These are phyloP conservation scores for Albizia julibrissin DNA, from an alignment of 306 rosid species.

Conservation along the genomic window DNA sequence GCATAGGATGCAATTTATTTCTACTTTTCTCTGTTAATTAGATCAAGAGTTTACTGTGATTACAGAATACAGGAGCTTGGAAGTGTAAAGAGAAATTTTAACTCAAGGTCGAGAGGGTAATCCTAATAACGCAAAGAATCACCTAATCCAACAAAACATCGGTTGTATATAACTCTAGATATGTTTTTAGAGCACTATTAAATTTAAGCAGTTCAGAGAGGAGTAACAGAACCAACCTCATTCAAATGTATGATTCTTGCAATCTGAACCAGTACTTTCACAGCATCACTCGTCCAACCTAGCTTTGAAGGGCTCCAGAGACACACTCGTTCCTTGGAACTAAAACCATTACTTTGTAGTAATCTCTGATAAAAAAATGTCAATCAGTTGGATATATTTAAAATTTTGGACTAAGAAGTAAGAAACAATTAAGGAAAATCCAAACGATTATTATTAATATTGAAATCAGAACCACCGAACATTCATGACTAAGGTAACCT, in stretches of 20 bases:
- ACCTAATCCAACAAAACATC: conserved; percentile 10
- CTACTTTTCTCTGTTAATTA: conserved; percentile 19
- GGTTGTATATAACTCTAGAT: neutral
- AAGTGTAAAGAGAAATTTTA: neutral
- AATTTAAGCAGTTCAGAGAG: conserved; percentile 23
- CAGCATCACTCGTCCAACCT: conserved; percentile 41
- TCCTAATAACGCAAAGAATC: neutral
- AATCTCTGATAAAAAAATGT: conserved; percentile 52
- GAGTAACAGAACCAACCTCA: conserved; percentile 61
- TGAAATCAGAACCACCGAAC: conserved; percentile 4
- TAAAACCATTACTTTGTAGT: conserved; percentile 59
- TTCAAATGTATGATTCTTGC: conserved; percentile 68
- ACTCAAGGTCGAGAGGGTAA: neutral
- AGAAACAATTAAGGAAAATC: conserved; percentile 2
- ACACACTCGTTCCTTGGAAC: conserved; percentile 53
- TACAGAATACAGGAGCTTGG: neutral
- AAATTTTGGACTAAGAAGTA: conserved; percentile 20
- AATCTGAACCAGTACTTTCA: conserved; percentile 61
- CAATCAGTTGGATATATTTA: neutral
- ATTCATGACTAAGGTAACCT: conserved; percentile 9
- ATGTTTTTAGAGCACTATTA: conserved; percentile 16
- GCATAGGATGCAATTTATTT: conserved; percentile 16
- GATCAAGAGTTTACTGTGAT: conserved; percentile 18
- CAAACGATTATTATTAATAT: neutral
- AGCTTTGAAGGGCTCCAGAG: conserved; percentile 41